Evolutionary conservation across 2,329 filamentous ascomycete genomes (phyloP).

Genomic region (Aspergillus tamarii): DNA sequence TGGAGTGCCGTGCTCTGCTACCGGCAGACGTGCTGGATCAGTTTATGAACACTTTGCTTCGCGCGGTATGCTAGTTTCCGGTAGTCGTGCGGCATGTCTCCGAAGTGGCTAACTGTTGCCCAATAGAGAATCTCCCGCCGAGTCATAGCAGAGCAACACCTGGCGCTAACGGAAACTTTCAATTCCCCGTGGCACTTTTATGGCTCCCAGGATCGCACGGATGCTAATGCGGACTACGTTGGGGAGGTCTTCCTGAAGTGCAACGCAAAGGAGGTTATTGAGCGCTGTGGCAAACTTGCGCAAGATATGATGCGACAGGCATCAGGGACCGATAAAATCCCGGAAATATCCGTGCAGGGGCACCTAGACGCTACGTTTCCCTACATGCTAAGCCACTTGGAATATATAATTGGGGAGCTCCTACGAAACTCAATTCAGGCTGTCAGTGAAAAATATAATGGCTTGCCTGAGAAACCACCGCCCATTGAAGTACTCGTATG

Average conservation of each 20-base stretch:
- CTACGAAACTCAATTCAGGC: constrained; percentile 94
- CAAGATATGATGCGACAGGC: constrained; percentile 73
- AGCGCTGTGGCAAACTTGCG: constrained; percentile 77
- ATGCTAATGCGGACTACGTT: constrained; percentile 77
- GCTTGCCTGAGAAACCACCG: constrained; percentile 58
- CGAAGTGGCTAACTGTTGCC: background rate
- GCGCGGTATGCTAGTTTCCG: constrained; percentile 66
- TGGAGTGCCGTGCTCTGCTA: constrained; percentile 86
- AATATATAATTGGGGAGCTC: constrained; percentile 96
- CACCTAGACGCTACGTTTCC: constrained; percentile 91
- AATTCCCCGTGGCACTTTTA: constrained; percentile 88
- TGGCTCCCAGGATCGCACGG: constrained; percentile 67
- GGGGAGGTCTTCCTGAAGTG: constrained; percentile 95
- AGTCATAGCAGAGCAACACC: constrained; percentile 96
- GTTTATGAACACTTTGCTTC: constrained; percentile 92
- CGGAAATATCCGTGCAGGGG: constrained; percentile 80
- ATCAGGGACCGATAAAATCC: constrained; percentile 73
- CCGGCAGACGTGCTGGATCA: constrained; percentile 79
- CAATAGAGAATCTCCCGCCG: constrained; percentile 83
- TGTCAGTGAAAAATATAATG: constrained; percentile 73
- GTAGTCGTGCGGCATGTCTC: constrained; percentile 14
- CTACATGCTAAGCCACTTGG: constrained; percentile 92
- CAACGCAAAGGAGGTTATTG: constrained; percentile 84
- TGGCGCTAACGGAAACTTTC: constrained; percentile 92
- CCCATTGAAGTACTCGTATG: constrained; percentile 94